Conservation (phyloP, 495 filamentous ascomycete species). For the Hyaloscypha bicolor region DNA sequence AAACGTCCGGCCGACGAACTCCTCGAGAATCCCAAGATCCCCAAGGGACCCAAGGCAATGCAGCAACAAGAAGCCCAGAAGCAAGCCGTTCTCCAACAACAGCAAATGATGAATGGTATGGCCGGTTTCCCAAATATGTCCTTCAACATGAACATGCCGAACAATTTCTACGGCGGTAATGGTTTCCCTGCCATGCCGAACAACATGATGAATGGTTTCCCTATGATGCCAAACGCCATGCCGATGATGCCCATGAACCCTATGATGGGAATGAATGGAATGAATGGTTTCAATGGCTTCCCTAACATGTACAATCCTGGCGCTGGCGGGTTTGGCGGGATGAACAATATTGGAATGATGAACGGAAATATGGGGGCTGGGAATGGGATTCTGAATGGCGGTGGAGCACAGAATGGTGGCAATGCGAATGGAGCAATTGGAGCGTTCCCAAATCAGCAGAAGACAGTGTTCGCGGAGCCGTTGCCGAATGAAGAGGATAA, state of each 20-base stretch:
- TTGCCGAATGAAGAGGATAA: conserved; percentile 79
- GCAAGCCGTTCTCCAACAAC: conserved; percentile 32
- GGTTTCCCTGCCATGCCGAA: conserved; percentile 30
- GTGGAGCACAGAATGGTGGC: conserved; percentile 36
- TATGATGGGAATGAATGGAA: conserved; percentile 24
- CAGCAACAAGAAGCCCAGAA: conserved; percentile 48
- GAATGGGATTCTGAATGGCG: conserved; percentile 5
- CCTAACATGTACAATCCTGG: conserved; percentile 38
- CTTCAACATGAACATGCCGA: conserved; percentile 32
- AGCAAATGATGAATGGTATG: conserved; percentile 45
- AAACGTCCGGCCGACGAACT: conserved; percentile 83
- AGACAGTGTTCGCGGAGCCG: conserved; percentile 62
- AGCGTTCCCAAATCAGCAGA: conserved; percentile 72
- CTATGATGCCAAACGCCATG: conserved; percentile 13
- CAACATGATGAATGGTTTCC: conserved; percentile 34
- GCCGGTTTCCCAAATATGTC: conserved; percentile 42
- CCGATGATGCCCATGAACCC: conserved; percentile 45
- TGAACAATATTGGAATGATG: conserved; percentile 30
- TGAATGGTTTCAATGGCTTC: conserved; percentile 44
- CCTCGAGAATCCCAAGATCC: conserved; percentile 63
- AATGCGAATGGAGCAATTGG: conserved; percentile 28
- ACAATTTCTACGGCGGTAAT: conserved; percentile 26
- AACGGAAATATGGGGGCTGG: conserved; percentile 30
- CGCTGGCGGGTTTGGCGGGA: conserved; percentile 21
- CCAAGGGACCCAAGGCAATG: conserved; percentile 62